Evolutionary conservation across 306 rosid genomes (phyloP).

Genomic region (Delonix regia): DNA sequence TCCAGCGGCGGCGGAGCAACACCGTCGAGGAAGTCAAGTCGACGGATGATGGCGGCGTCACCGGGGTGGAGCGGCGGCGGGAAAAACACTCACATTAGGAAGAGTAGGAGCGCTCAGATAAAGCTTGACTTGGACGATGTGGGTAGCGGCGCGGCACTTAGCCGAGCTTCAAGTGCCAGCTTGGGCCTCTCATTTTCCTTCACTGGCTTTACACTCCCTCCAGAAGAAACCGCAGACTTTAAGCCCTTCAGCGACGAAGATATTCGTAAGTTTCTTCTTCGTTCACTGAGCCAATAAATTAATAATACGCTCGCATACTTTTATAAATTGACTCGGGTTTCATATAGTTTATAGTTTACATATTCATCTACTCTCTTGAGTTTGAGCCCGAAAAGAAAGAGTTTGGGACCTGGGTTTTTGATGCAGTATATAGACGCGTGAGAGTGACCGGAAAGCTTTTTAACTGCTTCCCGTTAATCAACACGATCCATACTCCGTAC

Average conservation of each 20-base stretch:
- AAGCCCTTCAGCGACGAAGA: conserved; percentile 88
- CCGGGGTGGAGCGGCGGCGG: conserved; percentile 50
- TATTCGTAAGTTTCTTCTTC: conserved; percentile 55
- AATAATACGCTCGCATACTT: too few relatives aligned
- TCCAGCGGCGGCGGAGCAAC: conserved; percentile 39
- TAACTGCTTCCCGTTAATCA: too few relatives aligned
- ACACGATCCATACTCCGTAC: too few relatives aligned
- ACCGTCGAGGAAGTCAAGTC: conserved; percentile 65
- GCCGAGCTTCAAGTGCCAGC: conserved; percentile 97
- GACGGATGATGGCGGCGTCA: conserved; percentile 51
- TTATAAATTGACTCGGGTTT: too few relatives aligned
- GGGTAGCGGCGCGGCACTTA: conserved; percentile 81
- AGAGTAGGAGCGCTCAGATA: conserved; percentile 83
- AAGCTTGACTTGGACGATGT: conserved; percentile 80
- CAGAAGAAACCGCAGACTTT: conserved; percentile 70
- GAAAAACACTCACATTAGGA: conserved; percentile 77
- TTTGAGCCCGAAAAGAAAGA: too few relatives aligned
- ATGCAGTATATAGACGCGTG: too few relatives aligned
- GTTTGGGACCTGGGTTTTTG: too few relatives aligned
- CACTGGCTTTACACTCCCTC: conserved; percentile 86
- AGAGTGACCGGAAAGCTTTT: too few relatives aligned
- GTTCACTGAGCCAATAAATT: too few relatives aligned
- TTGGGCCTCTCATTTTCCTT: conserved; percentile 92
- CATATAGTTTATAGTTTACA: too few relatives aligned
- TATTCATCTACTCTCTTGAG: too few relatives aligned